phyloP scores from a whole-genome alignment of 345 rosid species.

The Arabis hirsuta region DNA sequence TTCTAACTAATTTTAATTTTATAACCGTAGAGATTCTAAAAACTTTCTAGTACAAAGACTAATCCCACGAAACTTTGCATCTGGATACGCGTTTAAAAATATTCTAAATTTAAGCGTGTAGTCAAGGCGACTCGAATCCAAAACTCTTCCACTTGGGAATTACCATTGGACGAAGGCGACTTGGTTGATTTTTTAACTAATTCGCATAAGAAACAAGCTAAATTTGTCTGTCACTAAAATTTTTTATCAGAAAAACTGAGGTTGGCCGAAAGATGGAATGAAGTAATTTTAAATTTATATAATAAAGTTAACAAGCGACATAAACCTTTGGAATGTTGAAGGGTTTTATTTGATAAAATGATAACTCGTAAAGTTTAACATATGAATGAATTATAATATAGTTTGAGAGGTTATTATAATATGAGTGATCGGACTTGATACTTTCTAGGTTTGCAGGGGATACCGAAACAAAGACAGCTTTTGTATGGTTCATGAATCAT shows the following conservation, averaged over 20 bases:
- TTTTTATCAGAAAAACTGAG: neutral
- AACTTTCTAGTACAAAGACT: no score
- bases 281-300: neutral
- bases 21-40: no score
- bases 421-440: constrained; percentile 7
- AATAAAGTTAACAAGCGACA: neutral
- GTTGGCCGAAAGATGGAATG: neutral
- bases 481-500: constrained; percentile 17
- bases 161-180: no score
- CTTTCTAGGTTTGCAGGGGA: constrained; percentile 2
- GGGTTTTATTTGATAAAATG: constrained; percentile 1
- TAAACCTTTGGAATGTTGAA: constrained; percentile 31
- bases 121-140: no score
- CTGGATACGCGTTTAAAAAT: no score
- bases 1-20: no score
- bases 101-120: no score
- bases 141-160: no score
- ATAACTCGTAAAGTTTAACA: constrained; percentile 11
- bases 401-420: constrained; percentile 16
- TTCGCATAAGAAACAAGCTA: constrained; percentile 28
- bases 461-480: constrained; percentile 16
- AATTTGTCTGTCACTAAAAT: constrained; percentile 11
- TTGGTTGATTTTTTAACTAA: constrained; percentile 1
- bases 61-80: no score
- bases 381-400: neutral